Conservation (phyloP, 179 eudicot genomes). For the Beta corolliflora region DNA sequence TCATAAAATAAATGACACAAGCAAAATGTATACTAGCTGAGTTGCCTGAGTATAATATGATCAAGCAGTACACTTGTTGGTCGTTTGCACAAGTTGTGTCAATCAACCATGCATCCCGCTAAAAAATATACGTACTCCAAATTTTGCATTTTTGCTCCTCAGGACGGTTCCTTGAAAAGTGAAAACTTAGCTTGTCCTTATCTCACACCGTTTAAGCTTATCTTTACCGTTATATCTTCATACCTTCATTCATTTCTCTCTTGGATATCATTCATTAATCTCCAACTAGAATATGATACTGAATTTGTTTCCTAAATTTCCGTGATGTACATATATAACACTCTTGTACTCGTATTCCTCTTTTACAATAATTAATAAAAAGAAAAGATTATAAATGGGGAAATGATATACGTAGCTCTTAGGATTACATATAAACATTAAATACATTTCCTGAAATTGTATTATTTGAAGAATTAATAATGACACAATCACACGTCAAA, state of each 20-base stretch:
- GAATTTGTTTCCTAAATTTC: not conserved
- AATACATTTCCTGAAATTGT: no score
- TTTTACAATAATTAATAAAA: no score
- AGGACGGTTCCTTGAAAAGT: no score
- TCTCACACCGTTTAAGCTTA: not conserved
- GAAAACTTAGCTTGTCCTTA: not conserved
- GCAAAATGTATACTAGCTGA: not conserved
- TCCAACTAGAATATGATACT: not conserved
- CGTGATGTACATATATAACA: no score
- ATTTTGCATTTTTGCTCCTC: not conserved
- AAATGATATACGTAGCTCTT: no score
- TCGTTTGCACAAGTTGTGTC: not conserved
- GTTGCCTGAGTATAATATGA: not conserved
- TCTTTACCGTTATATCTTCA: not conserved
- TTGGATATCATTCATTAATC: not conserved
- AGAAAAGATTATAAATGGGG: no score
- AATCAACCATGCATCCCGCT: not conserved
- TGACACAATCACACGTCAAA: no score
- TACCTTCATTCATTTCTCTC: not conserved
- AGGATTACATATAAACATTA: no score
- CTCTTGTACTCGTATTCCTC: no score
- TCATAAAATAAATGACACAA: no score
- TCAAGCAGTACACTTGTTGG: slow-evolving; percentile 9
- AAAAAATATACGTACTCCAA: not conserved
- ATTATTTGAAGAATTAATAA: no score